Evolutionary conservation across 1,284 basidiomycete species (phyloP), one percentile per base, ranked within the genome.

Genomic region (Cystobasidium sp.): DNA sequence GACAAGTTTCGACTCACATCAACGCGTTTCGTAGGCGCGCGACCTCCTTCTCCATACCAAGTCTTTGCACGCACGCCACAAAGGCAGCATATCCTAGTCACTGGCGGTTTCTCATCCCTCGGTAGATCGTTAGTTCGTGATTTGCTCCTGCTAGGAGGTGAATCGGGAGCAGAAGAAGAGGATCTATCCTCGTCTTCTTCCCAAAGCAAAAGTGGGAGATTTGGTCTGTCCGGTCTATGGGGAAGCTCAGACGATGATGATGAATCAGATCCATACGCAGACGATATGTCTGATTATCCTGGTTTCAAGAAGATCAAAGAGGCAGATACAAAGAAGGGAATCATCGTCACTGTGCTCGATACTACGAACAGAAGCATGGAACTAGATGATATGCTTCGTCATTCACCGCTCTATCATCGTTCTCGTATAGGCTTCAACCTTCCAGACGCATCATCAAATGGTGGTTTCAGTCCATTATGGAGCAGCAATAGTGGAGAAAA

Each of bases 71-170:
- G 61, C 20, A 61, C 55, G 12, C 37, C 51, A 59, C 55, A 69
- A 66, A 69, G 77, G 7, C 76, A 77, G 3, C 79, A 79, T 58
- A 79, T 79, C 49, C 77, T 79, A 66, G 74, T 79, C 46, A 79
- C 78, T 12, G 79, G 79, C 49, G 79, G 78, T 0, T 79, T 79
- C 61, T 77, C 78, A 18, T 79, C 79, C 24, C 62, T 79, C 31
- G 79, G 79, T 18, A 77, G 75, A 49, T 66, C 75, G 39, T 75
- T 79, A 63, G 76, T 79, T 3, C 75, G 79, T 12, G 79, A 79
- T 58, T 43, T 79, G 22, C 75, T 79, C 9, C 68, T 79, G 0
- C 58, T 68, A 2, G 67, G 67, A 9, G 59, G 65, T 20, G 72
- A 74, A 16, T 66, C 62, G 9, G 65, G 67, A 18, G 58, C 55